Base-by-base conservation (phyloP, 192 early-diverging fungal species). In the Kappamyces sp. region DNA sequence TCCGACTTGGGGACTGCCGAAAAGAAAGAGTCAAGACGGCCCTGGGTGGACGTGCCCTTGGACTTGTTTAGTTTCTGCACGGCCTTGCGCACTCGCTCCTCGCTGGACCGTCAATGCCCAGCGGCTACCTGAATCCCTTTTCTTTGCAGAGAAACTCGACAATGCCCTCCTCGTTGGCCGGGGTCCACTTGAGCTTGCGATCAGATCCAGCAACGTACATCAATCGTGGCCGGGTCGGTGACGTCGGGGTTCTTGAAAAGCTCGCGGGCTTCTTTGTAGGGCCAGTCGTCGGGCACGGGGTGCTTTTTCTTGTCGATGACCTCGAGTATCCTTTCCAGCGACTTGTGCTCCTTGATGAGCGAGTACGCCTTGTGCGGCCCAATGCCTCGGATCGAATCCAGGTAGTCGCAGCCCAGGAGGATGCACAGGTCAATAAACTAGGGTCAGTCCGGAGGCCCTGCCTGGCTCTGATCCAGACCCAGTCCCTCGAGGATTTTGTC, bases 341-440 rank as follows among this genome's bases (percentile, higher is more conserved):
- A 72, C 52, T 80, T 80, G 67, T 93, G 87, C 63, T 94, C 86
- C 59, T 85, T 85, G 49, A 99, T 94, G 39, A 91, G 61, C 35
- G 74, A 66, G n/a, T 88, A 78, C 0, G 93, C 96, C 2, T 85
- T 79, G 37, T 83, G 80, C 29, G 93, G 93, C 1, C 96, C 96
- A 58, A 99, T 86, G 2, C 93, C 92, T 52, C 83, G 86, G 69
- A 99, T 95, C 29, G 86, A 87, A 54, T 96, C 93, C 54, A 88
- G 91, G 71, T 99, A 99, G 66, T 99, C 96, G 72, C 96, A 99
- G 50, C 96, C 96, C 22, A 99, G 74, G 46, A 99, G 64, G 58
- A 99, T 96, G 69, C 94, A 96, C 47, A 99, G 66, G 62, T 99
- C 96, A n/a, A 96, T 90, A 55, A 99, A 95, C 84, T 94, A 77